Conservation (phyloP, 768 basidiomycete genomes). For the Mrakia hoshinonis region DNA sequence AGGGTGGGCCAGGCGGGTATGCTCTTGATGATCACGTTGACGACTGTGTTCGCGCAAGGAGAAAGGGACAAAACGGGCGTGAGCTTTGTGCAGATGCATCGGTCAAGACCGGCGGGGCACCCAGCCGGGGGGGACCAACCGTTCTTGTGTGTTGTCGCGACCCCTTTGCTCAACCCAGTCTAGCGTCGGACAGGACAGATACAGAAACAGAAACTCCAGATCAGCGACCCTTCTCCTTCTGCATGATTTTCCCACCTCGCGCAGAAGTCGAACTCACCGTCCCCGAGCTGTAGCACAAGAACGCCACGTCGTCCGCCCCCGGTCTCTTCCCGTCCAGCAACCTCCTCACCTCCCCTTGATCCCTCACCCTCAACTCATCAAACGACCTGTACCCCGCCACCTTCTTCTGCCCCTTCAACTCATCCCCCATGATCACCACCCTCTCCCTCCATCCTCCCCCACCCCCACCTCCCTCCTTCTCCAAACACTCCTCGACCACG, state of each 20-base stretch:
- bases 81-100: not conserved
- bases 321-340: not conserved
- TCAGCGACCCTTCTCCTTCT: not conserved
- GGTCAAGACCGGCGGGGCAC: not conserved
- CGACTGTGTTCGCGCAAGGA: not conserved
- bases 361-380: not conserved
- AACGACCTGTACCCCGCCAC: not conserved
- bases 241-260: too few species aligned
- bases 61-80: not conserved
- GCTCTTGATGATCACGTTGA: not conserved
- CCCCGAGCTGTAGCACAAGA: conserved; percentile 10
- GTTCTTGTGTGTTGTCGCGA: conserved; percentile 7
- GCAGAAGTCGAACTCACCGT: not conserved
- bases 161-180: conserved; percentile 14
- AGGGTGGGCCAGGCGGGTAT: not conserved
- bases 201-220: not conserved
- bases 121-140: not conserved
- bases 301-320: not conserved
- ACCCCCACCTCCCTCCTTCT: not conserved
- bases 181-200: not conserved
- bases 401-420: not conserved
- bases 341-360: not conserved
- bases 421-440: not conserved
- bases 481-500: conserved; percentile 6
- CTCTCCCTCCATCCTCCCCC: not conserved